Evolutionary conservation across 1,284 basidiomycete species (phyloP).

Genomic region (Cryptococcus wingfieldii): DNA sequence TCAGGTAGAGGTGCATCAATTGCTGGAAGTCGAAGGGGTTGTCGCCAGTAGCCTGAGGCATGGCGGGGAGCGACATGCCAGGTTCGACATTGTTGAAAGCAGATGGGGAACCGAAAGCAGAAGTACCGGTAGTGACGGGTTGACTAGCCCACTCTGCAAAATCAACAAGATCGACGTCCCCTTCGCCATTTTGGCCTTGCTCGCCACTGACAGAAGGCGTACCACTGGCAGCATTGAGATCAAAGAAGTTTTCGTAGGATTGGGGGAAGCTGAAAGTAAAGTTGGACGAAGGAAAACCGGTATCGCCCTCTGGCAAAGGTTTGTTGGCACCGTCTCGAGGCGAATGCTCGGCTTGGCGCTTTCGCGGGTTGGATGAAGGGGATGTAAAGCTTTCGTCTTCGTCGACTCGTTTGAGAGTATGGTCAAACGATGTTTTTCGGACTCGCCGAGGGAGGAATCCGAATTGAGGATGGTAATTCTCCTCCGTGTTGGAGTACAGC

Average conservation of each 20-base stretch:
- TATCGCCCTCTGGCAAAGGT: slow-evolving; percentile 31
- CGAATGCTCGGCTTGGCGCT: slow-evolving; percentile 45
- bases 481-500: slow-evolving; percentile 38
- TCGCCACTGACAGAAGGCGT: slow-evolving; percentile 21
- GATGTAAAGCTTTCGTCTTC: slow-evolving; percentile 12
- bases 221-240: slow-evolving; percentile 45
- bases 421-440: slow-evolving; percentile 87
- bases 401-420: slow-evolving; percentile 59
- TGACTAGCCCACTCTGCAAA: slow-evolving; percentile 23
- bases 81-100: slow-evolving; percentile 14
- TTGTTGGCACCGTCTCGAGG: slow-evolving; percentile 30
- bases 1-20: slow-evolving; percentile 49
- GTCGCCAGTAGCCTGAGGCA: slow-evolving; percentile 20
- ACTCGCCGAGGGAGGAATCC: slow-evolving; percentile 70
- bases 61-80: slow-evolving; percentile 6
- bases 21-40: slow-evolving; percentile 48
- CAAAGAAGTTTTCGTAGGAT: slow-evolving; percentile 63
- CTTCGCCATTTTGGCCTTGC: background rate
- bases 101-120: slow-evolving; percentile 28
- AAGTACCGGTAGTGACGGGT: slow-evolving; percentile 19
- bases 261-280: slow-evolving; percentile 66
- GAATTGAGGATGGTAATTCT: slow-evolving; percentile 49
- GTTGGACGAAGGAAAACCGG: slow-evolving; percentile 61
- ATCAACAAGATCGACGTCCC: slow-evolving; percentile 10
- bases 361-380: slow-evolving; percentile 27